Evolutionary conservation across 2,329 filamentous ascomycete species (phyloP).

Genomic region (Arthrobotrys iridis): DNA sequence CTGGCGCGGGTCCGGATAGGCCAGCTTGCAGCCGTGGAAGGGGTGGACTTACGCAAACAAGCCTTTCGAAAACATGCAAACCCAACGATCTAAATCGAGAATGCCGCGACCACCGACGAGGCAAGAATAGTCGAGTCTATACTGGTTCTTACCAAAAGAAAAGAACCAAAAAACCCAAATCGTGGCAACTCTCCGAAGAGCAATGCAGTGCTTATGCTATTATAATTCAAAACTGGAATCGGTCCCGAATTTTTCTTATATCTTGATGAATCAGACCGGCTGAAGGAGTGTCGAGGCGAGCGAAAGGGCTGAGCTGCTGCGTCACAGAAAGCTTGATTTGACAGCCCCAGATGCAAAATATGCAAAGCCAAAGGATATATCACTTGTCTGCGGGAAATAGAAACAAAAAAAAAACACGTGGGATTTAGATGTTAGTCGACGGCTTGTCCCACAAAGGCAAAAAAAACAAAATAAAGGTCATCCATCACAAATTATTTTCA

Average conservation of each 20-base stretch:
- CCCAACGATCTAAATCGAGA: slow-evolving; percentile 11
- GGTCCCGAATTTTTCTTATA: background rate
- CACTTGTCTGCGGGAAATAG: slow-evolving; percentile 13
- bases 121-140: slow-evolving; percentile 50
- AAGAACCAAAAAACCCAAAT: no score
- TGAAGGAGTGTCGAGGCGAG: slow-evolving; percentile 11
- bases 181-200: background rate
- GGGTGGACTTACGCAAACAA: slow-evolving; percentile 54
- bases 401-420: slow-evolving; percentile 11
- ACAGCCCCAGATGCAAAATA: slow-evolving; percentile 15
- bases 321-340: slow-evolving; percentile 7
- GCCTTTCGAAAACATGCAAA: slow-evolving; percentile 11
- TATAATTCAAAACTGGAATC: slow-evolving; percentile 1
- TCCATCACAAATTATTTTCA: slow-evolving; percentile 4
- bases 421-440: background rate
- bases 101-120: slow-evolving; percentile 6
- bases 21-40: background rate
- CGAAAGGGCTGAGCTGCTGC: slow-evolving; percentile 31
- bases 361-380: background rate
- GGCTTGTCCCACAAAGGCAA: background rate
- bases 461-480: slow-evolving; percentile 1
- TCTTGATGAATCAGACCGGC: slow-evolving; percentile 49
- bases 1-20: slow-evolving; percentile 3
- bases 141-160: background rate
- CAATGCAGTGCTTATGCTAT: background rate